These are phyloP conservation scores for Hypoxylon fuscum DNA, from an alignment of 495 filamentous ascomycete genomes.

Conservation along the genomic window DNA sequence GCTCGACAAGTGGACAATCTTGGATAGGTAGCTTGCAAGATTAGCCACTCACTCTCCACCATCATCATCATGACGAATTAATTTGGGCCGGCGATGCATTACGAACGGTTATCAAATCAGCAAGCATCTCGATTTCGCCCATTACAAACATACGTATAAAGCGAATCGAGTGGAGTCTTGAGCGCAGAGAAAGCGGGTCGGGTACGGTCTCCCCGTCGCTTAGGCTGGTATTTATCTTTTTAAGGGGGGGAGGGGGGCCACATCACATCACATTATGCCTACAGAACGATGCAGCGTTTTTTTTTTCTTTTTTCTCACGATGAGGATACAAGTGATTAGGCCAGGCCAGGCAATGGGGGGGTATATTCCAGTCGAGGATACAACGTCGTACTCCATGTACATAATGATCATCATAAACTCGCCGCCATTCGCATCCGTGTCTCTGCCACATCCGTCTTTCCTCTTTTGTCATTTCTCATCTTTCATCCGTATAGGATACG, in stretches of 20 bases:
- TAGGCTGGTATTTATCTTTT: neutral
- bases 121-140: constrained; percentile 11
- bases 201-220: constrained; percentile 2
- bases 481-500: too few species aligned
- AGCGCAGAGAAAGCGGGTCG: neutral
- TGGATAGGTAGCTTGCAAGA: neutral
- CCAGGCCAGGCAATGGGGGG: too few species aligned
- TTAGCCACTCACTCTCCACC: constrained; percentile 5
- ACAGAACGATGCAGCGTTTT: constrained; percentile 33
- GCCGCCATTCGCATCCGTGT: neutral
- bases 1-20: constrained; percentile 1
- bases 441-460: neutral
- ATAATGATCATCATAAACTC: constrained; percentile 34
- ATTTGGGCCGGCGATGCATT: constrained; percentile 11
- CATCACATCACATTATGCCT: constrained; percentile 23
- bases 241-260: too few species aligned
- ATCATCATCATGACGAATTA: constrained; percentile 5
- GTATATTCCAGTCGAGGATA: constrained; percentile 41
- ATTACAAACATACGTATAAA: neutral
- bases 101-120: constrained; percentile 1
- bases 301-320: constrained; percentile 12
- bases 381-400: constrained; percentile 41
- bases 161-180: constrained; percentile 9
- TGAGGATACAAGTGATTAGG: too few species aligned
- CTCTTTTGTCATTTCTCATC: neutral